Percentiles rank a stretch among this genome's conserved stretches.
Conservation (phyloP, 2,329 filamentous ascomycete species). For the Achaetomium macrosporum region DNA sequence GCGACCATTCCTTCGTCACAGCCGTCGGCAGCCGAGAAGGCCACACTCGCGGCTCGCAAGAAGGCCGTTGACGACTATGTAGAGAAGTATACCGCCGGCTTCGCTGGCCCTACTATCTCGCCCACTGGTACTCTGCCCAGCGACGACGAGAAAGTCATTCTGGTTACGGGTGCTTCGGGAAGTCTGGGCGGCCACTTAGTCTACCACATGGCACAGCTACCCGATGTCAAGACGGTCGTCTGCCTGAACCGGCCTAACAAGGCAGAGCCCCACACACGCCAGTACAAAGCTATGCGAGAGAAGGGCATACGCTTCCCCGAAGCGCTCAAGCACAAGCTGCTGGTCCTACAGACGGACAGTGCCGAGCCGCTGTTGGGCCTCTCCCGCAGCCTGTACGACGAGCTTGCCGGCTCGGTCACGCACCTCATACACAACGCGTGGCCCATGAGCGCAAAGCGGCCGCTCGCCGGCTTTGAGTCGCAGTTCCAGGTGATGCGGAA, state of each 20-base stretch:
- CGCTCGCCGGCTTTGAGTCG: slow-evolving; percentile 34
- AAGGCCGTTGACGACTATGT: background rate
- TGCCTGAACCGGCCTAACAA: slow-evolving; percentile 41
- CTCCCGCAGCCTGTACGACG: slow-evolving; percentile 31
- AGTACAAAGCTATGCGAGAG: slow-evolving; percentile 31
- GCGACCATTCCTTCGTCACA: too few species aligned
- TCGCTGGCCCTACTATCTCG: background rate
- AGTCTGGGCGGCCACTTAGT: slow-evolving; percentile 36
- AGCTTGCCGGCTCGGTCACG: slow-evolving; percentile 36
- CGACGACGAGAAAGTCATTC: slow-evolving; percentile 21
- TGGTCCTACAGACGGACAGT: slow-evolving; percentile 37
- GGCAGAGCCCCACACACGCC: slow-evolving; percentile 12
- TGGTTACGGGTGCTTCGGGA: slow-evolving; percentile 37
- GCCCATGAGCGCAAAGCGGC: slow-evolving; percentile 41
- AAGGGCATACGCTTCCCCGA: slow-evolving; percentile 6
- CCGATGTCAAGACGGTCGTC: slow-evolving; percentile 29
- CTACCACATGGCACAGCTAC: slow-evolving; percentile 22
- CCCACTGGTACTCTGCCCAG: too few species aligned
- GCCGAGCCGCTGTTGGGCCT: slow-evolving; percentile 40
- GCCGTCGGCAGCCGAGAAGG: background rate
- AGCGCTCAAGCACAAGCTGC: slow-evolving; percentile 31
- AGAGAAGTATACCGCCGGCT: background rate
- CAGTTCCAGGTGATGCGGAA: slow-evolving; percentile 43
- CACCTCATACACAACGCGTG: slow-evolving; percentile 50
- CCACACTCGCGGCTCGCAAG: background rate